These are phyloP conservation scores for Glarea lozoyensis DNA, from an alignment of 495 filamentous ascomycete genomes.

Conservation along the genomic window DNA sequence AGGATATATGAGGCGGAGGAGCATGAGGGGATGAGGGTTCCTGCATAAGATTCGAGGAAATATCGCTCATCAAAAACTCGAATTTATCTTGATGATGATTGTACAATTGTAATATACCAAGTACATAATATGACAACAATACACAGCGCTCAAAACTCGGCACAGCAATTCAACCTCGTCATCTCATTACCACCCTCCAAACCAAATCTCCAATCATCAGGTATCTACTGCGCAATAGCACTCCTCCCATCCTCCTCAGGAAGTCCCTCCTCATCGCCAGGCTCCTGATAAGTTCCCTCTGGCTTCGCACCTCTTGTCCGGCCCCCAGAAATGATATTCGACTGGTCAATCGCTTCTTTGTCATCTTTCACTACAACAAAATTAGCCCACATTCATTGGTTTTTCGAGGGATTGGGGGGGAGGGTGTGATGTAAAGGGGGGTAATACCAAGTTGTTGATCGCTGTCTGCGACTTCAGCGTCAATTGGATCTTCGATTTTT, in stretches of 20 bases:
- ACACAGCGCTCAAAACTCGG: too few species aligned
- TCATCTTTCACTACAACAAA: conserved; percentile 24
- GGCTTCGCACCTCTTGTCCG: conserved; percentile 26
- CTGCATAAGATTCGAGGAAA: conserved; percentile 3
- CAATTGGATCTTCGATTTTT: conserved; percentile 38
- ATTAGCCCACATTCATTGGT: background rate
- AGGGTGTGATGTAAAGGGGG: background rate
- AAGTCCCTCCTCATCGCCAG: conserved; percentile 25
- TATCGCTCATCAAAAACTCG: too few species aligned
- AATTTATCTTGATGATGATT: background rate
- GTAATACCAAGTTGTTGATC: conserved; percentile 40
- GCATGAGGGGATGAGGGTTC: conserved; percentile 7
- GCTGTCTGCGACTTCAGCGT: conserved; percentile 33
- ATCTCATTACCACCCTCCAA: too few species aligned
- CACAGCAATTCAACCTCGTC: too few species aligned
- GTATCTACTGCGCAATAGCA: conserved; percentile 1
- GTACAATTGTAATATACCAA: conserved; percentile 7
- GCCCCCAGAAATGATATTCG: conserved; percentile 26
- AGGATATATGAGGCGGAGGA: conserved; percentile 37
- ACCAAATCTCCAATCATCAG: background rate
- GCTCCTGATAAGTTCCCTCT: conserved; percentile 21
- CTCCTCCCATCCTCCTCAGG: conserved; percentile 14
- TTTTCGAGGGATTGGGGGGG: background rate
- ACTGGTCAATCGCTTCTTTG: conserved; percentile 27
- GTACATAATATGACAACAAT: background rate